Percentiles rank a stretch among this genome's conserved stretches.
phyloP scores from a whole-genome alignment of 2,329 filamentous ascomycete genomes.

The Zasmidium angulare region DNA sequence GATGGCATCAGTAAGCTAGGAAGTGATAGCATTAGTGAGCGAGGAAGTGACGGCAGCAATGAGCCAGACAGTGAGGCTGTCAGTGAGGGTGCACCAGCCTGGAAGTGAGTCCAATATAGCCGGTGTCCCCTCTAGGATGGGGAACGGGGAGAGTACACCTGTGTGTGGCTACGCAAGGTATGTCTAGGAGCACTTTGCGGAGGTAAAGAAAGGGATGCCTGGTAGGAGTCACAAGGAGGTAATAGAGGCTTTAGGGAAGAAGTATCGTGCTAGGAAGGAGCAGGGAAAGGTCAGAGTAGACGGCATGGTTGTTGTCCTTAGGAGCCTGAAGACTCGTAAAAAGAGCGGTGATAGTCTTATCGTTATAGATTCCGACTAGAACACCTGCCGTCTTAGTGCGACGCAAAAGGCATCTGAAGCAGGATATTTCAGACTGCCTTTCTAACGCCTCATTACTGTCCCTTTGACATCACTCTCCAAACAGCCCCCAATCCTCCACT shows the following conservation, averaged over 20 bases:
- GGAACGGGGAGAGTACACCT: conserved; percentile 7
- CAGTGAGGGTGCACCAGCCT: no score
- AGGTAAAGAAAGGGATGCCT: conserved; percentile 58
- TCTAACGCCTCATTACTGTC: not conserved
- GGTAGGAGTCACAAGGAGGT: conserved; percentile 62
- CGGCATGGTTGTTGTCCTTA: conserved; percentile 14
- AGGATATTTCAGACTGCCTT: not conserved
- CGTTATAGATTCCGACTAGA: conserved; percentile 17
- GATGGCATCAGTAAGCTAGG: no score
- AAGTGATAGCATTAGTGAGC: no score
- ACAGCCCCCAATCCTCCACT: conserved; percentile 78
- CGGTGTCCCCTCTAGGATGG: no score
- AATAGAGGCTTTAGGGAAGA: conserved; percentile 65
- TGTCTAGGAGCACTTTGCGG: conserved; percentile 67
- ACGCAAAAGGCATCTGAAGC: no score
- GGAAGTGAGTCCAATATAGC: no score
- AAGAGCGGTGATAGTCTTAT: not conserved
- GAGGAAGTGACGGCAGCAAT: no score
- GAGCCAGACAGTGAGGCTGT: no score
- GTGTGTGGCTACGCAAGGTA: conserved; percentile 57
- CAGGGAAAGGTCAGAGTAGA: conserved; percentile 1
- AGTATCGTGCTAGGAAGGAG: conserved; percentile 56
- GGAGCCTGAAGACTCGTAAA: conserved; percentile 16
- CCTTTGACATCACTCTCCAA: conserved; percentile 46
- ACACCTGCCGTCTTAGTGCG: not conserved